These are phyloP conservation scores for Leccinum holopus DNA, from an alignment of 1,284 basidiomycete genomes.

Conservation along the genomic window DNA sequence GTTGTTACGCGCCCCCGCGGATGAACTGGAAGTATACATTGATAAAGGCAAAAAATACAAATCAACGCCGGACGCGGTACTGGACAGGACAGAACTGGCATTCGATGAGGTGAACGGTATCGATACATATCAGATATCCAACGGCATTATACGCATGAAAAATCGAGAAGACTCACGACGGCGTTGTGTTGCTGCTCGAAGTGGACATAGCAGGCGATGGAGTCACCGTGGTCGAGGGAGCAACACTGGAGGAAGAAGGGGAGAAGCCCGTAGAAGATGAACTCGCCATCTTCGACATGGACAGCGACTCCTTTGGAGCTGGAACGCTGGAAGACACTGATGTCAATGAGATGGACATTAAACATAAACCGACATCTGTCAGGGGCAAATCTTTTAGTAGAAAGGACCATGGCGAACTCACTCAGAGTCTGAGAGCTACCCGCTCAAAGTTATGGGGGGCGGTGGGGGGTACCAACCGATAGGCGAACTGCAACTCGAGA, in stretches of 20 bases:
- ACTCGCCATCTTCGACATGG: neutral
- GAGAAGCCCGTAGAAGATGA: neutral
- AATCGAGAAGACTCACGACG: constrained; percentile 5
- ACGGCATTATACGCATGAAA: neutral
- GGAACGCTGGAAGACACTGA: neutral
- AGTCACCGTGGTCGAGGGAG: neutral
- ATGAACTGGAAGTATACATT: neutral
- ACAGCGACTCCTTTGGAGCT: neutral
- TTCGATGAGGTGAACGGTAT: constrained; percentile 1
- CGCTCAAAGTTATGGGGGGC: no score
- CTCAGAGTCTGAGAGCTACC: no score
- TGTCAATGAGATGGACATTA: neutral
- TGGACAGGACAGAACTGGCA: neutral
- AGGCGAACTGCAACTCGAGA: no score
- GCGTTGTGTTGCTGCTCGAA: neutral
- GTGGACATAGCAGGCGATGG: neutral
- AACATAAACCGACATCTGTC: neutral
- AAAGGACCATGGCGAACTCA: no score
- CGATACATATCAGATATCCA: neutral
- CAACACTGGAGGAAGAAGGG: neutral
- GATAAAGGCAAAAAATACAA: constrained; percentile 1
- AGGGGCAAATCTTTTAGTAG: neutral
- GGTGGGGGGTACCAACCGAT: no score
- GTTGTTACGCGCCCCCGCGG: neutral
- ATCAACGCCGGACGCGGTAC: neutral